Conservation (phyloP, 768 basidiomycete genomes). For the Amanita muscaria region DNA sequence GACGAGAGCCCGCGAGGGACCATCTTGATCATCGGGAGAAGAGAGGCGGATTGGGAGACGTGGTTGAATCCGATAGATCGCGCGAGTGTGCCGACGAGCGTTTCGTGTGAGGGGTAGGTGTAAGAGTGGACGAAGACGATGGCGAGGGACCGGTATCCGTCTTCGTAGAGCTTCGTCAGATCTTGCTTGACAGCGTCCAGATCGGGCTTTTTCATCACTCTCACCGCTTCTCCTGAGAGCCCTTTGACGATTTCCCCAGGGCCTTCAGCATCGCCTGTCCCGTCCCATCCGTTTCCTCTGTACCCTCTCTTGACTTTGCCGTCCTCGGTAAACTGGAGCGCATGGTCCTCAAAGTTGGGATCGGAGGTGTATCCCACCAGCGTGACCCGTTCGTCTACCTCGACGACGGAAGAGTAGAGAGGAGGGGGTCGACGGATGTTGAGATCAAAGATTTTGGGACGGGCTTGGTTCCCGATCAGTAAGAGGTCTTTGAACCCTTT, state of each 20-base stretch:
- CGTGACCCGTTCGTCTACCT: conserved; percentile 87
- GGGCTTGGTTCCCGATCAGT: conserved; percentile 89
- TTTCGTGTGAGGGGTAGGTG: conserved; percentile 84
- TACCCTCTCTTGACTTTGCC: conserved; percentile 56
- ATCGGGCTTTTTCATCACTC: conserved; percentile 72
- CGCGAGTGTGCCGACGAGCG: conserved; percentile 61
- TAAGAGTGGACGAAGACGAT: conserved; percentile 90
- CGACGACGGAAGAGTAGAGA: conserved; percentile 69
- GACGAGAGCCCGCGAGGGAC: conserved; percentile 88
- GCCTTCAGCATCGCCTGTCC: conserved; percentile 59
- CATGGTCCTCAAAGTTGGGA: conserved; percentile 68
- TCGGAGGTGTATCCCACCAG: conserved; percentile 91
- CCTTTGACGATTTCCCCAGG: conserved; percentile 76
- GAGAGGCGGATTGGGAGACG: conserved; percentile 77
- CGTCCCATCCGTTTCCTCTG: conserved; percentile 73
- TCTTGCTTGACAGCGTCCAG: conserved; percentile 42
- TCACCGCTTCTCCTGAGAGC: conserved; percentile 82
- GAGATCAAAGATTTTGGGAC: conserved; percentile 91
- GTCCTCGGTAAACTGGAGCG: conserved; percentile 64
- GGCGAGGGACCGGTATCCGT: conserved; percentile 85
- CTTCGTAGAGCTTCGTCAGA: conserved; percentile 60
- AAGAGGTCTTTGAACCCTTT: conserved; percentile 88
- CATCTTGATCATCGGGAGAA: conserved; percentile 95
- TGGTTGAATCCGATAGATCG: conserved; percentile 80
- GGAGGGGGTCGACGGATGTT: conserved; percentile 74